phyloP scores from a whole-genome alignment of 2,329 filamentous ascomycete species.

The Aureobasidium lini region DNA sequence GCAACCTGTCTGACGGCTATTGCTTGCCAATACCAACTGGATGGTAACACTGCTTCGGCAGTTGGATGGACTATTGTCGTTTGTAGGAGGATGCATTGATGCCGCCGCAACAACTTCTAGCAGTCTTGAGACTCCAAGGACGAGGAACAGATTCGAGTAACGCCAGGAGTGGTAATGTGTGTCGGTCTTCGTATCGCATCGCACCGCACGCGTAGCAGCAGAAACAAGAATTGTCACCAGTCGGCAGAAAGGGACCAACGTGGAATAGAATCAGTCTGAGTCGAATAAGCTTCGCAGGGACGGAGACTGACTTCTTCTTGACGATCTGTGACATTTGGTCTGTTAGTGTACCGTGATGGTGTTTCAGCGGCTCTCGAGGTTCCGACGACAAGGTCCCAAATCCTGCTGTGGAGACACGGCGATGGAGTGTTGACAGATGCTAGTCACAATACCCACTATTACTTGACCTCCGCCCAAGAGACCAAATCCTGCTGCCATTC shows the following conservation, averaged over 20 bases:
- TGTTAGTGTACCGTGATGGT: slow-evolving; percentile 4
- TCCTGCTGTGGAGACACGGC: too few species aligned
- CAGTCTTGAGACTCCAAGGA: background rate
- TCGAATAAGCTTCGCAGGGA: background rate
- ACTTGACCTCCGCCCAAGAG: too few species aligned
- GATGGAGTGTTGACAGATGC: too few species aligned
- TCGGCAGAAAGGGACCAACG: background rate
- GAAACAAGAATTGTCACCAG: background rate
- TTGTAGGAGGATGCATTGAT: too few species aligned
- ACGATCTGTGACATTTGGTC: background rate
- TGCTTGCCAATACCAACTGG: background rate
- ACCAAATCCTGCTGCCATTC: background rate
- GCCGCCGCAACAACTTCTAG: too few species aligned
- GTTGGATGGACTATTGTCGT: background rate
- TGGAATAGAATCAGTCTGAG: background rate
- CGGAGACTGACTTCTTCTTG: background rate
- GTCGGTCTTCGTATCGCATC: background rate
- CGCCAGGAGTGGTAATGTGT: too few species aligned
- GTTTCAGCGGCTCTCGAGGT: background rate
- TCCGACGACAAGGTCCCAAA: background rate
- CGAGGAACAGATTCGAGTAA: too few species aligned
- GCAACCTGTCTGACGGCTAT: background rate
- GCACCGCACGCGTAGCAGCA: background rate
- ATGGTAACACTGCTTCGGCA: background rate
- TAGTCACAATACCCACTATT: too few species aligned